phyloP scores from a whole-genome alignment of 768 basidiomycete species.

The Lactarius hengduanensis region DNA sequence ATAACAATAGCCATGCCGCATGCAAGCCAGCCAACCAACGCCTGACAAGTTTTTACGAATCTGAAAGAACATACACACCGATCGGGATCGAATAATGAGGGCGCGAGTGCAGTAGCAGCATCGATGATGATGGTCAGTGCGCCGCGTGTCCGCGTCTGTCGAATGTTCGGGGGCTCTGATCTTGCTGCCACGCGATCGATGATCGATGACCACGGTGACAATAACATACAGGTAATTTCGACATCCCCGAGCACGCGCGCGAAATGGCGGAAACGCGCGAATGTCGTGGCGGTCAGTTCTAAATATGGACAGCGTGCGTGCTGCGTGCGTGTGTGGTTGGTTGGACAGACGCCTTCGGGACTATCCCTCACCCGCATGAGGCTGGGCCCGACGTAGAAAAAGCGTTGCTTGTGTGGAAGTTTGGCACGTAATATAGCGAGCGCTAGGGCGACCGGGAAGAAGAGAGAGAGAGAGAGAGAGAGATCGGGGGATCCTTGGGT shows the following conservation, averaged over 20 bases:
- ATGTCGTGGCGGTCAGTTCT: too few species aligned
- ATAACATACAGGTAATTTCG: background rate
- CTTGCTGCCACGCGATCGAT: constrained; percentile 1
- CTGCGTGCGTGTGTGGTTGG: background rate
- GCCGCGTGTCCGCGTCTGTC: background rate
- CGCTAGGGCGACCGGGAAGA: background rate
- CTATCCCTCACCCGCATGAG: background rate
- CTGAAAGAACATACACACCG: background rate
- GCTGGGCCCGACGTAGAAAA: background rate
- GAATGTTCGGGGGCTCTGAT: background rate
- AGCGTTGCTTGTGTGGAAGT: background rate
- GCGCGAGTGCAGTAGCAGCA: background rate
- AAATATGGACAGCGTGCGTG: background rate
- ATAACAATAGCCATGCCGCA: background rate
- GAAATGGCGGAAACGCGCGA: background rate
- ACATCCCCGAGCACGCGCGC: background rate
- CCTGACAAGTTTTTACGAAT: background rate
- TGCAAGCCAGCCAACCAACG: background rate
- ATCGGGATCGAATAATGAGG: background rate
- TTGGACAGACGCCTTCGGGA: background rate
- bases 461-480: background rate
- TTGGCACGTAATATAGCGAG: background rate
- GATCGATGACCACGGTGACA: background rate
- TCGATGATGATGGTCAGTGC: background rate
- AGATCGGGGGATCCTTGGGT: background rate